Percentiles rank a stretch among this genome's conserved stretches.
These are phyloP conservation scores for Euphorbia peplus DNA, from an alignment of 345 rosid species.

Conservation along the genomic window DNA sequence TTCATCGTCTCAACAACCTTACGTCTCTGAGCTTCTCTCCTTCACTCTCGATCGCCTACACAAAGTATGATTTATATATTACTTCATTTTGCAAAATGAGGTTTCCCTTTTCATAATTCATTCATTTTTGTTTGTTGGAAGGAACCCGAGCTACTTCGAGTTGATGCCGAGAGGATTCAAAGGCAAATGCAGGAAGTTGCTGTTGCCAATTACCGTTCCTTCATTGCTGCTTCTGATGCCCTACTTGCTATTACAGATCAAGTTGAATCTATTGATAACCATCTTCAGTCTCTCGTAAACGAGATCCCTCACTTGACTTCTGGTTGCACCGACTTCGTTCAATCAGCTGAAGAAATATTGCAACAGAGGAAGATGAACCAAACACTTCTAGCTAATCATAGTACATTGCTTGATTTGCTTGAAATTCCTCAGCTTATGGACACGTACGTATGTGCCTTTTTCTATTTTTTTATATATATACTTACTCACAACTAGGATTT, in stretches of 20 bases:
- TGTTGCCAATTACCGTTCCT: conserved; percentile 87
- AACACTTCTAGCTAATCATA: conserved; percentile 77
- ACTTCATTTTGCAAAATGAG: background rate
- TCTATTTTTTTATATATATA: no score
- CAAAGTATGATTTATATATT: conserved; percentile 48
- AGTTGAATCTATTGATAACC: conserved; percentile 81
- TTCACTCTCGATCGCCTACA: conserved; percentile 99
- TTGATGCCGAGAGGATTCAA: conserved; percentile 90
- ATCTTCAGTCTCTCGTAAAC: conserved; percentile 78
- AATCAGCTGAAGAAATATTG: conserved; percentile 81
- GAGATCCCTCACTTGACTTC: conserved; percentile 78
- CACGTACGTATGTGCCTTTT: conserved; percentile 82
- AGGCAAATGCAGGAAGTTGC: conserved; percentile 99
- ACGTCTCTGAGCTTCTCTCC: conserved; percentile 94
- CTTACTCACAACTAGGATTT: no score
- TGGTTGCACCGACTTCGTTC: conserved; percentile 84
- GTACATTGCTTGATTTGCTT: conserved; percentile 93
- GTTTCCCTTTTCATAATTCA: background rate
- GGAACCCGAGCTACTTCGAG: conserved; percentile 97
- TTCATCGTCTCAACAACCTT: conserved; percentile 83
- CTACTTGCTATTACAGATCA: conserved; percentile 78
- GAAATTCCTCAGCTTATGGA: conserved; percentile 99
- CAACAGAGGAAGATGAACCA: conserved; percentile 96
- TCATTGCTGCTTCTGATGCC: conserved; percentile 91
- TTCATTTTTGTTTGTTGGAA: conserved; percentile 15